Percentiles rank a stretch among this genome's conserved stretches.
Evolutionary conservation across 805 yeast genomes (phyloP).

Genomic region (Pichia nakasei): DNA sequence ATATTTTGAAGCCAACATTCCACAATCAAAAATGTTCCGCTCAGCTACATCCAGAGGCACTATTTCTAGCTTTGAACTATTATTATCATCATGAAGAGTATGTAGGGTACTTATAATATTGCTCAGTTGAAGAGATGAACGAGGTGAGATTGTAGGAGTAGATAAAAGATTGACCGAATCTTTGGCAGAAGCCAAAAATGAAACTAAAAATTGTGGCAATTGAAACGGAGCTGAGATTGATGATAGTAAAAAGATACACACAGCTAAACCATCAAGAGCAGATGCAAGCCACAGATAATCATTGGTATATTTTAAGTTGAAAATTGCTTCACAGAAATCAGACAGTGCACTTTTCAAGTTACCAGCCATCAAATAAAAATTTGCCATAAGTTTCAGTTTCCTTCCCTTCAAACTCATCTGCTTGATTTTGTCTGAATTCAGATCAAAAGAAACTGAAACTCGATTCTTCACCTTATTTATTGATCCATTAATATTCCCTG

Average conservation of each 20-base stretch:
- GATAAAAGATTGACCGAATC: constrained; percentile 16
- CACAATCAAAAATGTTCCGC: constrained; percentile 30
- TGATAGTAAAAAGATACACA: constrained; percentile 53
- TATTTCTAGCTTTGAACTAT: background rate
- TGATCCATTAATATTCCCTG: constrained; percentile 39
- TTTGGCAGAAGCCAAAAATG: constrained; percentile 20
- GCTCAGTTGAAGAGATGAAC: constrained; percentile 33
- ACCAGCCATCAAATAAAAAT: constrained; percentile 74
- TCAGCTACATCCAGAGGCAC: constrained; percentile 23
- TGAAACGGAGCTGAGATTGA: constrained; percentile 46
- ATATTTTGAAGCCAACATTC: constrained; percentile 31
- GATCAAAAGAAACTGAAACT: constrained; percentile 24
- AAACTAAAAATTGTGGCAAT: constrained; percentile 29
- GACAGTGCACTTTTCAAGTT: constrained; percentile 60
- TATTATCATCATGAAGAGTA: constrained; percentile 2
- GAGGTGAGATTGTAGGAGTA: constrained; percentile 37
- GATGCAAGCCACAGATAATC: constrained; percentile 88
- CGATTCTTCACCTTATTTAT: constrained; percentile 18
- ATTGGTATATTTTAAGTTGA: constrained; percentile 46
- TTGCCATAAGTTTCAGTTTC: constrained; percentile 65
- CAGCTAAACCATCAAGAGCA: constrained; percentile 73
- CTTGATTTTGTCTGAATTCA: constrained; percentile 27
- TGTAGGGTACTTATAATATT: constrained; percentile 6
- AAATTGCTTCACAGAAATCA: constrained; percentile 66
- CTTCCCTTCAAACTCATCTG: constrained; percentile 54